These are phyloP conservation scores for Scheffersomyces parashehatae DNA, from an alignment of 1,139 yeast species.

Conservation along the genomic window DNA sequence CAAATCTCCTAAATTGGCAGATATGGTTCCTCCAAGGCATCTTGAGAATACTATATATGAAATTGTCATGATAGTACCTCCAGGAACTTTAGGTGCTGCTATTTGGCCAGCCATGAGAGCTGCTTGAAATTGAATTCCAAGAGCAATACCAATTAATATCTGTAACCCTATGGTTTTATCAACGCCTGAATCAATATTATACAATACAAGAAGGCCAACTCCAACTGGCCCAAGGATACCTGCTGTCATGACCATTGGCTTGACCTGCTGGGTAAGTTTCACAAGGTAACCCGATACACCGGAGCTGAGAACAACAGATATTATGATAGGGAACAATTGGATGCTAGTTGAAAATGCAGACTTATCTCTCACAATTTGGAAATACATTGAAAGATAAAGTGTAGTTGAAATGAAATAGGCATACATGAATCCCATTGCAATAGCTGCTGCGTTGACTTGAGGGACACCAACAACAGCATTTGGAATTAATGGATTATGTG, in stretches of 20 bases:
- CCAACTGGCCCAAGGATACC: slow-evolving; percentile 46
- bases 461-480: slow-evolving; percentile 23
- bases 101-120: slow-evolving; percentile 51
- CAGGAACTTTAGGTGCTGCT: slow-evolving; percentile 36
- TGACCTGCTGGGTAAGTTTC: background rate
- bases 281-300: background rate
- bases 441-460: slow-evolving; percentile 34
- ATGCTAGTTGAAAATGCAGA: background rate
- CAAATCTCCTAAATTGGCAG: slow-evolving; percentile 35
- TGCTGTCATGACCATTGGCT: background rate
- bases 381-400: background rate
- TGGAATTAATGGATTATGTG: slow-evolving; percentile 31
- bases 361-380: background rate
- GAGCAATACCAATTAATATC: slow-evolving; percentile 52
- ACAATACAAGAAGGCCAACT: slow-evolving; percentile 44
- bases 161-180: slow-evolving; percentile 49
- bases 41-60: background rate
- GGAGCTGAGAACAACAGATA: background rate
- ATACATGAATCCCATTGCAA: slow-evolving; percentile 29
- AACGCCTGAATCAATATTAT: slow-evolving; percentile 33
- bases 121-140: slow-evolving; percentile 55
- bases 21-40: slow-evolving; percentile 27
- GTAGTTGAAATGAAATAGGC: background rate
- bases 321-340: background rate
- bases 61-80: background rate